Evolutionary conservation across 768 basidiomycete genomes (phyloP), one percentile per base, ranked within the genome.

Genomic region (Inosperma sp.): DNA sequence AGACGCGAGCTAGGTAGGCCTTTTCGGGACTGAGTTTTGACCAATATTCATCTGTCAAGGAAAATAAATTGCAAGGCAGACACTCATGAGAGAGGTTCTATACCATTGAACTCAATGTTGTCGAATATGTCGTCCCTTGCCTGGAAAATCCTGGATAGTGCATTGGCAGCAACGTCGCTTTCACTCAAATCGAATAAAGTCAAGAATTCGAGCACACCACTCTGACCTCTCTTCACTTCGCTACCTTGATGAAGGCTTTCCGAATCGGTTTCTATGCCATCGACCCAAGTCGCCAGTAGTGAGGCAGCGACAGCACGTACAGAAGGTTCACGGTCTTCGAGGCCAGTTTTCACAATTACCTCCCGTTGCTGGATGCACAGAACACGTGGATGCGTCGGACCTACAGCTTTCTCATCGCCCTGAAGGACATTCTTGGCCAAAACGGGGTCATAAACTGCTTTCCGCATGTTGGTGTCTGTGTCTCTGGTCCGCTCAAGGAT

Each of bases 401-500:
- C 81, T 40, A 83, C 74, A 3, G 48, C 41, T 17, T 58, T 56
- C 10, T 58, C 51, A 21, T 57, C 62, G 29, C 53, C 53, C 7
- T 60, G 51, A 1, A 56, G 60, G 14, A 70, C 55, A 55, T 74
- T 76, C 4, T 70, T 64, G 21, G 72, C 71, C 7, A 93, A 74
- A 2, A 88, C 70, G 2, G 72, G 64, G 8, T 76, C 72, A 62
- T 87, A 95, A 4, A 92, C 77, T 10, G 84, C 73, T 49, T 83
- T 86, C 49, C 95, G 87, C 31, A 88, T 75, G 36, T 75, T 74
- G 0, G 78, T 69, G 58, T 96, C 95, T 13, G 80, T 74, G 62
- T 98, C 95, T 17, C 89, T 81, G 3, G 83, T 85, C 23, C 94
- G 82, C 1, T 77, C 73, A 8, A 98, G 77, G 35, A 97, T 77